Conservation (phyloP, 1,284 basidiomycete species). For the Trichosporon coremiiforme region DNA sequence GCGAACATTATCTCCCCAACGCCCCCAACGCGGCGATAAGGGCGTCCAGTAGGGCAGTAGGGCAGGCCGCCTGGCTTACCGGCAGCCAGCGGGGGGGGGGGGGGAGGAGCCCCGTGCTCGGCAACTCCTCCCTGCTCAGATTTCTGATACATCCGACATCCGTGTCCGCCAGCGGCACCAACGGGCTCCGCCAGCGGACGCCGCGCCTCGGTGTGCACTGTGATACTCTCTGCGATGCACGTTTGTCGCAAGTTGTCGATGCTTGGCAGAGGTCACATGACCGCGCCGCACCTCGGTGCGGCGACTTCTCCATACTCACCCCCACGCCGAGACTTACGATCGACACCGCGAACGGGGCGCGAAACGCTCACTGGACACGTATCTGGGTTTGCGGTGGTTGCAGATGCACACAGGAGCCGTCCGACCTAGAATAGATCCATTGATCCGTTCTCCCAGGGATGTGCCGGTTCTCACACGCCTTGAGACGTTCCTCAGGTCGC, state of each 20-base stretch:
- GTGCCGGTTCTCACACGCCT: neutral
- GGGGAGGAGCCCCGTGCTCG: neutral
- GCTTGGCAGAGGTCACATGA: too few relatives aligned
- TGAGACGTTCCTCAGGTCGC: too few relatives aligned
- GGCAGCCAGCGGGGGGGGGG: too few relatives aligned
- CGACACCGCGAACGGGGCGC: too few relatives aligned
- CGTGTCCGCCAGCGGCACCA: neutral
- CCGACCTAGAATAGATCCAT: neutral
- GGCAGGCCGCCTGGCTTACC: too few relatives aligned
- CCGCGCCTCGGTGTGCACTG: too few relatives aligned
- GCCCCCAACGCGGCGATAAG: neutral
- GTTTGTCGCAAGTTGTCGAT: neutral
- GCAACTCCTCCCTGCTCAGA: too few relatives aligned
- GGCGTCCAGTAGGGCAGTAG: too few relatives aligned
- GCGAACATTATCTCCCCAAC: neutral
- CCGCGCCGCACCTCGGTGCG: too few relatives aligned
- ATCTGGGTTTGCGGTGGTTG: neutral
- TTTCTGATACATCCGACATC: neutral
- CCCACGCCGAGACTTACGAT: too few relatives aligned
- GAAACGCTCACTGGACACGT: neutral
- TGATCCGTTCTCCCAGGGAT: constrained; percentile 2
- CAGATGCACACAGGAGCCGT: neutral
- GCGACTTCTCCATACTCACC: too few relatives aligned
- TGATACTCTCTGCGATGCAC: neutral
- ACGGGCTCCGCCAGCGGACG: neutral